These are phyloP conservation scores for Rhizopogon vulgaris DNA, from an alignment of 768 basidiomycete species.

Conservation along the genomic window DNA sequence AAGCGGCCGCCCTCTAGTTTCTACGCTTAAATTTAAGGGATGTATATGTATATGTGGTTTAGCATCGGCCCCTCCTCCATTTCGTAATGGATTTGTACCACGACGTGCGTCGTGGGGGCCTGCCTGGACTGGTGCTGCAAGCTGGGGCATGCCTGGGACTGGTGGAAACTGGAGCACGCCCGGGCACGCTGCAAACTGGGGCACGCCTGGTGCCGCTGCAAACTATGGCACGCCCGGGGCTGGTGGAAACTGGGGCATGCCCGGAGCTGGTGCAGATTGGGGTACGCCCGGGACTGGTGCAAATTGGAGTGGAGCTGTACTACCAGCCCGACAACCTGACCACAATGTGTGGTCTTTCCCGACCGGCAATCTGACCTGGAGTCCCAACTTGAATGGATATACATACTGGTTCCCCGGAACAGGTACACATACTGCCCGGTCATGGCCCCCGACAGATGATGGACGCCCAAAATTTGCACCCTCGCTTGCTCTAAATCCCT, in stretches of 20 bases:
- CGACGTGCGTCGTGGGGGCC: not conserved
- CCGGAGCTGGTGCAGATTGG: no score
- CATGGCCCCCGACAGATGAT: slow-evolving; percentile 9
- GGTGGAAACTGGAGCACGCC: not conserved
- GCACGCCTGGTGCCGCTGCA: not conserved
- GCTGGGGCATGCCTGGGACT: not conserved
- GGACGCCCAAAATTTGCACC: slow-evolving; percentile 21
- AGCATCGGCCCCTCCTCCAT: not conserved
- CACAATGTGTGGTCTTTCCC: slow-evolving; percentile 20
- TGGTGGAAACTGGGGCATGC: not conserved
- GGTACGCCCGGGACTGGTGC: not conserved
- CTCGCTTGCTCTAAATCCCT: slow-evolving; percentile 26
- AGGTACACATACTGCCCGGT: slow-evolving; percentile 20
- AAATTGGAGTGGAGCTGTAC: not conserved
- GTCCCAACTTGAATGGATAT: slow-evolving; percentile 15
- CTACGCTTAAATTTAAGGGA: not conserved
- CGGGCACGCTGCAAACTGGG: no score
- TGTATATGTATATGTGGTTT: slow-evolving; percentile 3
- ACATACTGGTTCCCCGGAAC: slow-evolving; percentile 1
- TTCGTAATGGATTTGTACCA: not conserved
- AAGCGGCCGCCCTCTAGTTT: not conserved
- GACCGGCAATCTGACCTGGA: slow-evolving; percentile 19
- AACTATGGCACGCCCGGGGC: not conserved
- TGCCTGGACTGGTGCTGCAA: not conserved
- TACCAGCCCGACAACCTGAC: slow-evolving; percentile 16